Evolutionary conservation across 768 basidiomycete genomes (phyloP), one percentile per base, ranked within the genome.

Genomic region (Podaxis sp.): DNA sequence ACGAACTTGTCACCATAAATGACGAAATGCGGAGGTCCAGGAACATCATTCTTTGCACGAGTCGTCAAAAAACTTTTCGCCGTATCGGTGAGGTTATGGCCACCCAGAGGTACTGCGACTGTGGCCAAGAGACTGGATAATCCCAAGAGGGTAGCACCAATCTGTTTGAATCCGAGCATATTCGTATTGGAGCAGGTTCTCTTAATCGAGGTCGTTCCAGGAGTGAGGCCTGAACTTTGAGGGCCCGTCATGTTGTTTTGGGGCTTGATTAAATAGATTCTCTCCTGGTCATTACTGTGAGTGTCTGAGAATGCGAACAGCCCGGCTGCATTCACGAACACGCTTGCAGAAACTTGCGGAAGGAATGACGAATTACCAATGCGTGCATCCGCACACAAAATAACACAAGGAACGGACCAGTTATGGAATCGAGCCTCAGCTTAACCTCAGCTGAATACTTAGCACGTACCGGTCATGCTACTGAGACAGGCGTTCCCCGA

Each of bases 11-110:
- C 61, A 24, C 61, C 49, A 22, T 62, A 62, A 33, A 62, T 69
- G 2, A 80, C 79, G 57, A 75, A 82, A 64, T 75, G 75, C 1
- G 80, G 80, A 3, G 77, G 70, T 12, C 70, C 71, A 13, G 72
- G 69, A 12, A 60, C 63, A 30, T 60, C 68, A 17, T 54, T 51
- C n/a, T 49, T 56, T n/a, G 64, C 64, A 15, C 66, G 65, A 4
- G 30, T 50, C 8, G 61, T 53, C 48, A 62, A 50, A 33, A 67
- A 63, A 30, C 56, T 63, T 26, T 44, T 63, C 1, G 64, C 62
- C 1, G 64, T 68, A 22, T 66, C 46, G 26, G 60, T 63, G 24
- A 64, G 56, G 38, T 58, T 60, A 13, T 50, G 44, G 20, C 54
- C 50, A 7, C 57, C 49, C 11, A 63, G 24, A 20, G 65, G 65